Evolutionary conservation across 2,329 filamentous ascomycete genomes (phyloP).

Genomic region (Botrytis fabae): DNA sequence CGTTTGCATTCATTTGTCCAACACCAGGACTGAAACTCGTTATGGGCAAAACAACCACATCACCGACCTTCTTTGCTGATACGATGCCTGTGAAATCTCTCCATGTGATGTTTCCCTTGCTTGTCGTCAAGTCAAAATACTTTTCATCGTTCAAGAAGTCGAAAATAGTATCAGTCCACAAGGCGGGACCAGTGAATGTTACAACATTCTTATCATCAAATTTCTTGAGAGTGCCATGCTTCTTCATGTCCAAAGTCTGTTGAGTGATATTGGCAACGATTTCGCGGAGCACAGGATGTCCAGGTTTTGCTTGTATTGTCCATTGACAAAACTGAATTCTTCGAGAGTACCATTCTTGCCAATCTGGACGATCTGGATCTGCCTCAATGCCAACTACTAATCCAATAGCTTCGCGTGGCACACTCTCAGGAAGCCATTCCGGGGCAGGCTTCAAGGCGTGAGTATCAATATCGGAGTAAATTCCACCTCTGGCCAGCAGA

Average conservation of each 20-base stretch:
- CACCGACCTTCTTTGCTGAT: constrained; percentile 80
- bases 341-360: constrained; percentile 93
- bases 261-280: constrained; percentile 84
- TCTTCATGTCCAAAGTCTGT: constrained; percentile 74
- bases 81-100: constrained; percentile 87
- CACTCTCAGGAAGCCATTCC: constrained; percentile 80
- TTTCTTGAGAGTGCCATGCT: constrained; percentile 60
- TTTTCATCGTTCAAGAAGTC: constrained; percentile 88
- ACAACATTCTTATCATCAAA: constrained; percentile 69
- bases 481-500: constrained; percentile 73
- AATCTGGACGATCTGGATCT: constrained; percentile 88
- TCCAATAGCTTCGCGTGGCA: constrained; percentile 76
- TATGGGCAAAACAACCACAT: constrained; percentile 91
- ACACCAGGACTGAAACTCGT: constrained; percentile 97
- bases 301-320: constrained; percentile 95
- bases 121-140: constrained; percentile 76
- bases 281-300: constrained; percentile 87
- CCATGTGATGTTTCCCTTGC: constrained; percentile 75
- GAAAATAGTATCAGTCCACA: constrained; percentile 94
- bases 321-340: constrained; percentile 98
- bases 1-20: constrained; percentile 86
- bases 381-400: constrained; percentile 94
- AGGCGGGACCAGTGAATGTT: constrained; percentile 88
- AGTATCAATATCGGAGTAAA: constrained; percentile 94
- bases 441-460: constrained; percentile 77